Evolutionary conservation across 75 land plant species (phyloP).

Genomic region (Chamaecyparis obtusa): DNA sequence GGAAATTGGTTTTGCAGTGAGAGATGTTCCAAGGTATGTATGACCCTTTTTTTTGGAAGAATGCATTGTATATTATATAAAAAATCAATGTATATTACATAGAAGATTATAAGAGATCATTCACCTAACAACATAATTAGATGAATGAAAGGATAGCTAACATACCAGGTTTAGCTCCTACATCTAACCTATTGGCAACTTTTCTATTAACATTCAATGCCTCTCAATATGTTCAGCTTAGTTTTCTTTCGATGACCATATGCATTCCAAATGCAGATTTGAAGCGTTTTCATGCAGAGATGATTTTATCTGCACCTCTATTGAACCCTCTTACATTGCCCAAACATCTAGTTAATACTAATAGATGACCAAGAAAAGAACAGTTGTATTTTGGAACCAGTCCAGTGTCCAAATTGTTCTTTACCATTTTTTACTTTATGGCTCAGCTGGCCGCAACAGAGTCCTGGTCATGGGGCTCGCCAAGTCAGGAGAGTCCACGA

Average conservation of each 20-base stretch:
- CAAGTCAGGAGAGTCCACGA: no score
- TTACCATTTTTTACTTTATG: no score
- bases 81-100: background rate
- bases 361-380: background rate
- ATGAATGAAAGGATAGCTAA: no score
- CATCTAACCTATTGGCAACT: no score
- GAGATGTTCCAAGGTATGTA: constrained; percentile 55
- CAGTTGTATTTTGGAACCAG: background rate
- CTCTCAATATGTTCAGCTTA: background rate
- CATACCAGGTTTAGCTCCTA: no score
- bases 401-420: no score
- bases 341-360: background rate
- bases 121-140: background rate
- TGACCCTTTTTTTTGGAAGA: background rate
- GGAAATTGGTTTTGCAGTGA: constrained; percentile 63
- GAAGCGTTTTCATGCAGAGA: background rate
- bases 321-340: background rate
- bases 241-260: background rate
- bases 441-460: no score
- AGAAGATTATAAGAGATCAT: background rate
- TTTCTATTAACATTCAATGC: background rate
- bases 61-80: background rate
- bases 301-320: background rate
- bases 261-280: background rate
- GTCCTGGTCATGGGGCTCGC: no score